Evolutionary conservation across 1,284 basidiomycete genomes (phyloP).

Genomic region (Cryptococcus sp.): DNA sequence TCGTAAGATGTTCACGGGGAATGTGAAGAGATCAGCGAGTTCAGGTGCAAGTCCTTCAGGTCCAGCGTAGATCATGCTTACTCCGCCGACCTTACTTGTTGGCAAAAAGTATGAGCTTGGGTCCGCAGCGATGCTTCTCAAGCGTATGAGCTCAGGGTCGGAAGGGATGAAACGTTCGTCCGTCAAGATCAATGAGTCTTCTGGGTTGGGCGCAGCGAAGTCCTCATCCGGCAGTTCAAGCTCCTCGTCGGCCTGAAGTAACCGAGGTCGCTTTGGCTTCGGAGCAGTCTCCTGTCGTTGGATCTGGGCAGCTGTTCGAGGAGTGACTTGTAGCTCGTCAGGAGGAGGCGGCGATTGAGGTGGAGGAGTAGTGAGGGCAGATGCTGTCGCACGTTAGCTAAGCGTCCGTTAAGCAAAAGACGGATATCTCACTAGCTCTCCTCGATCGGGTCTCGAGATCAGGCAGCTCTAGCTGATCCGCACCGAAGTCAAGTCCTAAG

Average conservation of each 20-base stretch:
- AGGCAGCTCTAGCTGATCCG: constrained; percentile 52
- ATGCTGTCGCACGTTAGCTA: constrained; percentile 14
- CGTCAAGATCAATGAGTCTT: constrained; percentile 64
- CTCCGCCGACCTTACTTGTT: constrained; percentile 63
- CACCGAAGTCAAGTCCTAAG: constrained; percentile 47
- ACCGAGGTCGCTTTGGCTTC: constrained; percentile 58
- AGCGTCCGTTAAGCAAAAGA: not conserved
- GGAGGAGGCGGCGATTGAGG: constrained; percentile 25
- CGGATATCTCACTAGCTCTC: constrained; percentile 26
- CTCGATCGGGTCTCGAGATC: constrained; percentile 33
- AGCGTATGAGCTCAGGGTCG: constrained; percentile 71
- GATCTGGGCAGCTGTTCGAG: constrained; percentile 51
- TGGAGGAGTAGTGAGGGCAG: constrained; percentile 41
- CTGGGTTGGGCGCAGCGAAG: constrained; percentile 54
- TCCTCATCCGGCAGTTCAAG: constrained; percentile 73
- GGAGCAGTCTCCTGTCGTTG: constrained; percentile 50
- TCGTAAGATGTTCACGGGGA: constrained; percentile 58
- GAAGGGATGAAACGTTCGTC: constrained; percentile 77
- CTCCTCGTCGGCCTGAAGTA: constrained; percentile 58
- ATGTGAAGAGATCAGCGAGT: constrained; percentile 73
- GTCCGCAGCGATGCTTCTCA: constrained; percentile 78
- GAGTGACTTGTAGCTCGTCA: constrained; percentile 49
- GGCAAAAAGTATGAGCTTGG: constrained; percentile 81
- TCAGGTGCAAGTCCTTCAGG: constrained; percentile 66
- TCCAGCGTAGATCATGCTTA: constrained; percentile 68